Evolutionary conservation across 139 green algal genomes (phyloP).

Genomic region (Chlorella sp.): DNA sequence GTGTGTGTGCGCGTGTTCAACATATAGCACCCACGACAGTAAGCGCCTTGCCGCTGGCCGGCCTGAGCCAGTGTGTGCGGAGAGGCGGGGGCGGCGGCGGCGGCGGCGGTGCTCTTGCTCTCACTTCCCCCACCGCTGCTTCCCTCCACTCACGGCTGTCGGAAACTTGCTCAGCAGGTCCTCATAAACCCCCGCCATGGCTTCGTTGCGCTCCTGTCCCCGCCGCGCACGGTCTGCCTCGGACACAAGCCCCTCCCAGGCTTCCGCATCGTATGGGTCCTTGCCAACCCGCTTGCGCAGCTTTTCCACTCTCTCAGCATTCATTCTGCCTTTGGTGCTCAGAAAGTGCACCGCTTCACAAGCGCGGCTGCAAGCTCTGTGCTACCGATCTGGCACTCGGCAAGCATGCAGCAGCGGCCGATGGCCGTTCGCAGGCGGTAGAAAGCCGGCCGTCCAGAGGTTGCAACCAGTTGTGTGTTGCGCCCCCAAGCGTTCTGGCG

Average conservation of each 20-base stretch:
- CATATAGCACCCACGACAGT: not conserved
- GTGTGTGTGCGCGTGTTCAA: not conserved
- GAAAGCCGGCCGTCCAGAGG: no score
- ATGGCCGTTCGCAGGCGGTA: no score
- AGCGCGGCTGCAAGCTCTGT: no score
- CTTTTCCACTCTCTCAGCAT: not conserved
- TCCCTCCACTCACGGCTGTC: slow-evolving; percentile 61
- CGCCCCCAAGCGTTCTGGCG: no score
- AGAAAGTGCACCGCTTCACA: no score
- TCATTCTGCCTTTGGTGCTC: not conserved
- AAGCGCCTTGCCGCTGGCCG: no score
- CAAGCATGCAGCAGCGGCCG: no score
- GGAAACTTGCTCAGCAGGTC: slow-evolving; percentile 71
- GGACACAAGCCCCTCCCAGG: slow-evolving; percentile 46
- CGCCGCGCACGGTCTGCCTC: slow-evolving; percentile 13
- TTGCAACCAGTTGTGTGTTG: no score
- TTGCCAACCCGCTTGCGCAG: slow-evolving; percentile 7
- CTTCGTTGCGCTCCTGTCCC: not conserved
- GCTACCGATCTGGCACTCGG: no score
- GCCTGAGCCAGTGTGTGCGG: not conserved
- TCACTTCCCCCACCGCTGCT: not conserved
- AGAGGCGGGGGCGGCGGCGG: not conserved
- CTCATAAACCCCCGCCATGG: slow-evolving; percentile 64
- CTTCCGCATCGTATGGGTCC: slow-evolving; percentile 38
- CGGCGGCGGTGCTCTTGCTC: not conserved